These are phyloP conservation scores for Ceratobasidium sp. DNA, from an alignment of 1,284 basidiomycete species.

Conservation along the genomic window DNA sequence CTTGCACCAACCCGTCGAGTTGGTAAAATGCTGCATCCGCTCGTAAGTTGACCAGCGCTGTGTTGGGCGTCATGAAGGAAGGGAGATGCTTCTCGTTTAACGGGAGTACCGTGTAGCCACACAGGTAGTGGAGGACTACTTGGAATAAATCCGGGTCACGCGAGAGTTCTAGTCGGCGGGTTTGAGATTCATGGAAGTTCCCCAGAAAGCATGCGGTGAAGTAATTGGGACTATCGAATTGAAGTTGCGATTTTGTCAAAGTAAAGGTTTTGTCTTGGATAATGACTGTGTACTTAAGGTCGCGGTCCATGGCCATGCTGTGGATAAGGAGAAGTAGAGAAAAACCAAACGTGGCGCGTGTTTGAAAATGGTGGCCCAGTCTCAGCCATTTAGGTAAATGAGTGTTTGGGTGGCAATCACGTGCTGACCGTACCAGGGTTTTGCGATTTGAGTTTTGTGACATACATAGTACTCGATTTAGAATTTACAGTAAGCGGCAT, in stretches of 20 bases:
- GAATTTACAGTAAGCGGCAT: no score
- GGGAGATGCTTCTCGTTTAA: background rate
- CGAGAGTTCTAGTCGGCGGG: background rate
- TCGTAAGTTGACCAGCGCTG: background rate
- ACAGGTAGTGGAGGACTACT: background rate
- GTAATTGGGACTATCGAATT: constrained; percentile 16
- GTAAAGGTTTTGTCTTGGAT: background rate
- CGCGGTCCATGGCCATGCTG: no score
- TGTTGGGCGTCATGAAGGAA: background rate
- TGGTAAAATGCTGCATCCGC: no score
- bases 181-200: background rate
- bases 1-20: background rate
- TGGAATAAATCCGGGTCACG: background rate
- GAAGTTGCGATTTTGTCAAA: background rate
- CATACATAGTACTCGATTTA: no score
- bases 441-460: no score
- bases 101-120: background rate
- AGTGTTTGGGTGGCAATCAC: no score
- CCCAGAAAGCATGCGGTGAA: constrained; percentile 11
- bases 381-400: no score
- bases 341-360: no score
- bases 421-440: no score
- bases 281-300: background rate
- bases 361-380: no score
- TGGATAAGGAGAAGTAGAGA: no score